phyloP scores from a whole-genome alignment of 768 basidiomycete species.

The Lactifluus piperatus region DNA sequence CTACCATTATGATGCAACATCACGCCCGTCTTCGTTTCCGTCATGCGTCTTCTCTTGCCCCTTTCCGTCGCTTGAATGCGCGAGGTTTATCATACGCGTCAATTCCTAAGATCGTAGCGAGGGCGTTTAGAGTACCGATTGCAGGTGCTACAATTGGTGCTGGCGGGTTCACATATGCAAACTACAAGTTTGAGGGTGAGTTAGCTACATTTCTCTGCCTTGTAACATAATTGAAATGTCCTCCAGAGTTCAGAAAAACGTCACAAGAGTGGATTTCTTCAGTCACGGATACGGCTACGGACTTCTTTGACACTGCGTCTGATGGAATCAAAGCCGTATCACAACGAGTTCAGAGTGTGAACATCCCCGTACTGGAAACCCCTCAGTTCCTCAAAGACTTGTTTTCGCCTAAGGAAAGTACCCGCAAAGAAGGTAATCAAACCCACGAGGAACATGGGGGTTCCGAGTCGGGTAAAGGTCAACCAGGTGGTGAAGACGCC shows the following conservation, averaged over 20 bases:
- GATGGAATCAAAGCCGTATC: slow-evolving; percentile 56
- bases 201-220: slow-evolving; percentile 2
- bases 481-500: slow-evolving; percentile 45
- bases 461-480: slow-evolving; percentile 32
- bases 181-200: slow-evolving; percentile 93
- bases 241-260: slow-evolving; percentile 58
- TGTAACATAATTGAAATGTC: neutral
- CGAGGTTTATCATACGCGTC: slow-evolving; percentile 80
- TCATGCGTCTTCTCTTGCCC: slow-evolving; percentile 35
- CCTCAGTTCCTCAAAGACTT: slow-evolving; percentile 67
- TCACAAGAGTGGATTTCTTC: slow-evolving; percentile 58
- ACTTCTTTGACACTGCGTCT: slow-evolving; percentile 62
- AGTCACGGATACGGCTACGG: slow-evolving; percentile 63
- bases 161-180: slow-evolving; percentile 87
- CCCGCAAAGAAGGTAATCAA: slow-evolving; percentile 25
- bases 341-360: slow-evolving; percentile 49
- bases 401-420: slow-evolving; percentile 27
- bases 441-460: slow-evolving; percentile 32
- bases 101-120: slow-evolving; percentile 79
- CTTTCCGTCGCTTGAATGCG: slow-evolving; percentile 58
- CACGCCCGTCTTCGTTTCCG: slow-evolving; percentile 38
- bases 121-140: slow-evolving; percentile 82
- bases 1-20: slow-evolving; percentile 47
- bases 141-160: slow-evolving; percentile 87
- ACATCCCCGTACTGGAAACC: slow-evolving; percentile 46